Evolutionary conservation across 345 rosid genomes (phyloP), one percentile per base, ranked within the genome.

Genomic region (Linum tenue): DNA sequence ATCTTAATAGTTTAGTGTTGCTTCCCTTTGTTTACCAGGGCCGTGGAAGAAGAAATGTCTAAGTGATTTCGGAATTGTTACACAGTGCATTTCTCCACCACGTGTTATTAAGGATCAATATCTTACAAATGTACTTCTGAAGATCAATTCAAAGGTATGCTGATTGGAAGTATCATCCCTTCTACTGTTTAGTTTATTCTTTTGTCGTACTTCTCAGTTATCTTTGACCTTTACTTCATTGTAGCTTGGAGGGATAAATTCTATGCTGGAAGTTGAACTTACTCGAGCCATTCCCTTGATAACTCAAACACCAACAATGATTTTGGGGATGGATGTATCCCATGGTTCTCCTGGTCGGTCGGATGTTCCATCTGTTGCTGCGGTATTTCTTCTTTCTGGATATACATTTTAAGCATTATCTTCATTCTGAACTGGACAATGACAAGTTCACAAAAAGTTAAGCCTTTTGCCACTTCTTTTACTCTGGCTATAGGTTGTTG

Each of bases 301-400:
- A 12, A 59, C 76, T 2, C 59, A 68, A 43, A 40, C 68, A 50
- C 76, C 76, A n/a, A 73, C 76, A 58, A 68, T 73, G 16, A 68
- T 68, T 31, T 51, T 73, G 37, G 72, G 76, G 42, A 73, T 73
- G 69, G 76, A 73, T 59, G 76, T 73, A 4, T 73, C 69, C 4
- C 72, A 73, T 53, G 76, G 72, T 11, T 68, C 69, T 12, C 72
- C 76, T 59, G 76, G 76, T 40, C 76, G 64, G 4, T 68, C 72
- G 56, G 69, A 42, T 15, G 16, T 60, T 3, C 76, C 76, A n/a
- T 73, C 76, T 6, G 57, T 73, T 58, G 72, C 76, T 50, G 76
- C 69, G 58, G 76, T 73, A 72, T 10, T 4, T 61, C 65, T 65
- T 56, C 37, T 8, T 17, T n/a, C n/a, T 39, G 31, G 31, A 22